Conservation (phyloP, 78 protist species). For the Emiliania huxleyi region DNA sequence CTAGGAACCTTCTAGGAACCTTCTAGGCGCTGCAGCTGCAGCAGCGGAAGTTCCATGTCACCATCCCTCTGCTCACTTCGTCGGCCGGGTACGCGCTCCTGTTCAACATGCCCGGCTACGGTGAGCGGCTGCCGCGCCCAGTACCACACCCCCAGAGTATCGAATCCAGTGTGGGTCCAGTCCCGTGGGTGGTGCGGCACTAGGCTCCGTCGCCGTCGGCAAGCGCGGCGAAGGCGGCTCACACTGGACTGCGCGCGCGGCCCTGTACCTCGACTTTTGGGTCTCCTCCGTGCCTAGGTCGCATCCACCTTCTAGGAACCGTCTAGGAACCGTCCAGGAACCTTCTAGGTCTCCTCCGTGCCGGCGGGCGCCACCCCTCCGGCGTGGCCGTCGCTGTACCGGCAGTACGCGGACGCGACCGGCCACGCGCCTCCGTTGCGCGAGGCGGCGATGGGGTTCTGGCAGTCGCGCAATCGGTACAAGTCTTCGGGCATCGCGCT, state of each 20-base stretch:
- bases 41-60: not conserved
- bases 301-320: too few species aligned
- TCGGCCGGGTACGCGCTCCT: not conserved
- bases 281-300: not conserved
- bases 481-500: not conserved
- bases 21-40: too few species aligned
- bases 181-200: too few species aligned
- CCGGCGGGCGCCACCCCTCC: not conserved
- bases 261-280: not conserved
- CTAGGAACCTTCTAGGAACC: too few species aligned
- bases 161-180: too few species aligned
- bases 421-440: constrained; percentile 35
- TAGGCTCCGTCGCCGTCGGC: not conserved
- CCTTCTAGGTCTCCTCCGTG: not conserved
- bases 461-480: constrained; percentile 26
- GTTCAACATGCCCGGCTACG: not conserved
- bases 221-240: not conserved
- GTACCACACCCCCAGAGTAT: too few species aligned
- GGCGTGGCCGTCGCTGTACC: not conserved
- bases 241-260: not conserved
- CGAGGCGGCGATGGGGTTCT: not conserved
- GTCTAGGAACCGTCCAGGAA: too few species aligned
- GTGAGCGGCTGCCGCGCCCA: too few species aligned
- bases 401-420: constrained; percentile 23
- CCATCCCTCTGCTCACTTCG: not conserved